Percentiles rank a stretch among this genome's conserved stretches.
Conservation (phyloP, 2,329 filamentous ascomycete species). For the Stagonosporopsis rhizophila region DNA sequence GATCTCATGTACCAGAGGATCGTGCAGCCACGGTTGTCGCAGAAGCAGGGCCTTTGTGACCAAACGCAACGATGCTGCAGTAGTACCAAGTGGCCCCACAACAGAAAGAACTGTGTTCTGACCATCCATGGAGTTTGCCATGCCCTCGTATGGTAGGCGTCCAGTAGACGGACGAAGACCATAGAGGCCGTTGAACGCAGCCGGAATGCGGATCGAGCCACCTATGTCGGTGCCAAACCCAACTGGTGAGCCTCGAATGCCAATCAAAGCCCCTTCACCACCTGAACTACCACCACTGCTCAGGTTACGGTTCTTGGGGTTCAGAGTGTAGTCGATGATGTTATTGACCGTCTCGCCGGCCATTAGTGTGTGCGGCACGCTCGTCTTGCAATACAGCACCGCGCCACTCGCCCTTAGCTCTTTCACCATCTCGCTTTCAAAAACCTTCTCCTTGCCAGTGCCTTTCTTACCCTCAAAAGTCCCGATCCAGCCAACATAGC, state of each 20-base stretch:
- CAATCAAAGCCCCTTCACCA: conserved; percentile 67
- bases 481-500: conserved; percentile 69
- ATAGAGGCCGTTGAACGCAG: conserved; percentile 65
- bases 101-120: conserved; percentile 69
- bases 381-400: conserved; percentile 65
- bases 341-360: conserved; percentile 66
- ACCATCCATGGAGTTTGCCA: conserved; percentile 69
- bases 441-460: conserved; percentile 59
- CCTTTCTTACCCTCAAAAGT: conserved; percentile 65
- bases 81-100: conserved; percentile 68
- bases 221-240: conserved; percentile 67
- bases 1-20: conserved; percentile 70
- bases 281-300: conserved; percentile 64
- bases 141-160: conserved; percentile 54
- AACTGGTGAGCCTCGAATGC: conserved; percentile 59
- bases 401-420: conserved; percentile 63
- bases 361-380: conserved; percentile 66
- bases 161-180: conserved; percentile 61
- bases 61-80: conserved; percentile 61
- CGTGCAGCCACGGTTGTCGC: conserved; percentile 69
- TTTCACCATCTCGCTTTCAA: conserved; percentile 66
- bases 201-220: conserved; percentile 64
- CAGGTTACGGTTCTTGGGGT: conserved; percentile 64
- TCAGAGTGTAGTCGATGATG: conserved; percentile 65
- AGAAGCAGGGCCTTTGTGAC: conserved; percentile 64